phyloP scores from a whole-genome alignment of 106 monocot genomes.

The Xerophyta viscosa region DNA sequence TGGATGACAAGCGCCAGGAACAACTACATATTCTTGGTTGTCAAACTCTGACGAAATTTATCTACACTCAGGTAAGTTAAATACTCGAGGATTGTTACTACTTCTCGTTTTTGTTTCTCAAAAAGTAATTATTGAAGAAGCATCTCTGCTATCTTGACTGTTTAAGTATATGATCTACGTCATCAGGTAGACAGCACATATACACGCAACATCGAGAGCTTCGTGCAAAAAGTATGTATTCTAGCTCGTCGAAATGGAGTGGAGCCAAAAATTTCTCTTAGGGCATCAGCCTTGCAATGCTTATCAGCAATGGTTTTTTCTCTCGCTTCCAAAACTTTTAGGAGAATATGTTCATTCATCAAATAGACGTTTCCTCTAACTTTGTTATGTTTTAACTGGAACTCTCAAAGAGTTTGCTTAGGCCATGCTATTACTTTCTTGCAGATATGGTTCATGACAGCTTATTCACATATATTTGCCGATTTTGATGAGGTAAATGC shows the following conservation, averaged over 20 bases:
- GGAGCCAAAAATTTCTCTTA: conserved; percentile 23
- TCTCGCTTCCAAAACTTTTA: not conserved
- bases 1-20: conserved; percentile 59
- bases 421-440: conserved; percentile 5
- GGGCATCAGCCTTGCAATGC: conserved; percentile 74
- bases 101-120: too few relatives aligned
- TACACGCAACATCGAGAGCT: conserved; percentile 58
- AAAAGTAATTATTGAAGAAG: too few relatives aligned
- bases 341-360: too few relatives aligned
- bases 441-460: conserved; percentile 93
- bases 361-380: too few relatives aligned
- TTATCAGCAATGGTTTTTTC: conserved; percentile 66
- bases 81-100: too few relatives aligned
- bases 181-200: conserved; percentile 77
- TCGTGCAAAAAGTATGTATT: conserved; percentile 44
- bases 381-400: too few relatives aligned
- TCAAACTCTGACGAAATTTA: conserved; percentile 65
- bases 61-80: conserved; percentile 65
- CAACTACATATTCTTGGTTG: conserved; percentile 63
- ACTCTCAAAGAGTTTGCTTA: too few relatives aligned
- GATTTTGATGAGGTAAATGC: conserved; percentile 65
- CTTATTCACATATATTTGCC: conserved; percentile 66
- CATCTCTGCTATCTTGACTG: too few relatives aligned
- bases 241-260: conserved; percentile 39
- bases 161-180: not conserved